Evolutionary conservation across 208 protist genomes (phyloP).

Genomic region (Endotrypanum monterogeii): DNA sequence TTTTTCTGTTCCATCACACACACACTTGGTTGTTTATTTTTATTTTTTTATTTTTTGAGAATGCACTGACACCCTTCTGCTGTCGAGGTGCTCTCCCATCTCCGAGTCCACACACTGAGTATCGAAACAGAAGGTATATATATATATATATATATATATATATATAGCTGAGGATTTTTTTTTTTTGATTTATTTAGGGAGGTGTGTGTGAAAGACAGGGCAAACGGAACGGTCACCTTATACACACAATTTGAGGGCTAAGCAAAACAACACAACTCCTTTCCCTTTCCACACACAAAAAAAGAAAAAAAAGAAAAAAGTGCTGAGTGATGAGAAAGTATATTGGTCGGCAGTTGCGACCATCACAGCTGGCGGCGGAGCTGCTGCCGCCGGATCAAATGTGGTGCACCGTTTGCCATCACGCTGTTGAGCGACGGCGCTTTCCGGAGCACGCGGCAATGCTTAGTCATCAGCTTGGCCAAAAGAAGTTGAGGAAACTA

Average conservation of each 20-base stretch:
- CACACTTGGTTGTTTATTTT: not conserved
- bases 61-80: no score
- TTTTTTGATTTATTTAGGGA: no score
- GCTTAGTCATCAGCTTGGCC: constrained; percentile 53
- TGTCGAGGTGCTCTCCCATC: not conserved
- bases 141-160: no score
- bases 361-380: constrained; percentile 73
- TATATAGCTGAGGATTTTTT: no score
- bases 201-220: no score
- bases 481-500: constrained; percentile 68
- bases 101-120: no score
- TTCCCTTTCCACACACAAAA: no score
- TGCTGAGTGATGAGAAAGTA: constrained; percentile 51
- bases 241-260: no score
- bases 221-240: no score
- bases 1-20: not conserved
- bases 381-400: constrained; percentile 66
- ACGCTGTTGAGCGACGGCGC: constrained; percentile 49
- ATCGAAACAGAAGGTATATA: no score
- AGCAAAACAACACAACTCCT: no score
- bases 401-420: constrained; percentile 86
- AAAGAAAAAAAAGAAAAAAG: no score
- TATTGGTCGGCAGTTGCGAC: constrained; percentile 73
- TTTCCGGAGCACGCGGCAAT: constrained; percentile 45
- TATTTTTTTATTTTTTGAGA: not conserved